These are phyloP conservation scores for Parastagonospora nodorum DNA, from an alignment of 2,329 filamentous ascomycete genomes.

Conservation along the genomic window DNA sequence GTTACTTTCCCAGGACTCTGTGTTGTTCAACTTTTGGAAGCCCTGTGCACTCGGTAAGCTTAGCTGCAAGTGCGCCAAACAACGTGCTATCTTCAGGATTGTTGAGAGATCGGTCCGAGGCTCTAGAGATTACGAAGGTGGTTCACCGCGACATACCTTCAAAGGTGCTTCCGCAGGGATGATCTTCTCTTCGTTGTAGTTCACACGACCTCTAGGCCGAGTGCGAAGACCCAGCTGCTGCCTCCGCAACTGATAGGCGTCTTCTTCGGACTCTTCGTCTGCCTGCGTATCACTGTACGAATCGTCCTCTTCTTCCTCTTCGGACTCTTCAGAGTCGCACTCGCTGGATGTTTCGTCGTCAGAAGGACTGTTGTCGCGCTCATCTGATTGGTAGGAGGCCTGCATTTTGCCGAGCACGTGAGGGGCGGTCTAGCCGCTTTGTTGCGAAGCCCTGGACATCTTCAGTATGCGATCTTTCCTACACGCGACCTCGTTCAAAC, in stretches of 20 bases:
- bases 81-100: no score
- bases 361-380: slow-evolving; percentile 16
- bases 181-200: slow-evolving; percentile 7
- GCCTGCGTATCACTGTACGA: background rate
- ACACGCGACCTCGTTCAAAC: background rate
- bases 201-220: slow-evolving; percentile 6
- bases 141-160: background rate
- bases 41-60: no score
- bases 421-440: slow-evolving; percentile 20
- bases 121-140: no score
- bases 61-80: no score
- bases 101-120: no score
- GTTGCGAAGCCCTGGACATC: slow-evolving; percentile 9
- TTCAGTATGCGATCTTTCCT: background rate
- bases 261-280: background rate
- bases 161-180: background rate
- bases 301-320: slow-evolving; percentile 5
- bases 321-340: background rate
- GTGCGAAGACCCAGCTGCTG: slow-evolving; percentile 3
- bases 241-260: slow-evolving; percentile 7
- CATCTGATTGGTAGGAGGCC: slow-evolving; percentile 29
- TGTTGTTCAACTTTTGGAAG: no score
- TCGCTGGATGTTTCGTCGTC: slow-evolving; percentile 6
- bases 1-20: no score
- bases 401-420: slow-evolving; percentile 36